These are phyloP conservation scores for Cardamine chenopodiifolia DNA, from an alignment of 345 rosid species.

Conservation along the genomic window DNA sequence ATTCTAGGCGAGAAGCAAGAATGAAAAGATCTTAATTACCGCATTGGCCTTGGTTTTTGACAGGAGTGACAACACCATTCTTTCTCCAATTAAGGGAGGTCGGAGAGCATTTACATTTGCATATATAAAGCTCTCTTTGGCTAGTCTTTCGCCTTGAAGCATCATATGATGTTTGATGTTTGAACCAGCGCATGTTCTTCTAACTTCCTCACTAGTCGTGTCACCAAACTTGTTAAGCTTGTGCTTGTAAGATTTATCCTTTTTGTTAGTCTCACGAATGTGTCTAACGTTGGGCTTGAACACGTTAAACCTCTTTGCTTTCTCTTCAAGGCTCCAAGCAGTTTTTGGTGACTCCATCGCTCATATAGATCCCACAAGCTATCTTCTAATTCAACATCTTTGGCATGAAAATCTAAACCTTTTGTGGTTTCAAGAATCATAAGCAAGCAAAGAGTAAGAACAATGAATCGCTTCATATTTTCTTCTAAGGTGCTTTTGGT, in stretches of 20 bases:
- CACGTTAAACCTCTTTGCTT: constrained; percentile 69
- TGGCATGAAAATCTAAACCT: constrained; percentile 69
- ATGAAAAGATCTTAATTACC: constrained; percentile 45
- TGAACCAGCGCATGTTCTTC: constrained; percentile 61
- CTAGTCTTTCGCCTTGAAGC: constrained; percentile 53
- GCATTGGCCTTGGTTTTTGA: constrained; percentile 89
- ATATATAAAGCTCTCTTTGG: constrained; percentile 61
- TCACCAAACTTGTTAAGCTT: constrained; percentile 88
- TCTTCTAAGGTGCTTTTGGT: not conserved
- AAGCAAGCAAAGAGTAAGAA: constrained; percentile 47
- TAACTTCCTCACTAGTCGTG: constrained; percentile 79
- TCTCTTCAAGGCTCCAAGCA: constrained; percentile 65
- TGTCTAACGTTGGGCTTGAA: constrained; percentile 74
- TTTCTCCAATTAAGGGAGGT: constrained; percentile 75
- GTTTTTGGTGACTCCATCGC: constrained; percentile 86
- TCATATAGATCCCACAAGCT: constrained; percentile 76
- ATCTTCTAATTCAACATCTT: constrained; percentile 67
- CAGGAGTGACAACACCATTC: constrained; percentile 70
- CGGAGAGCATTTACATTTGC: constrained; percentile 45
- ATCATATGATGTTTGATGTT: constrained; percentile 71
- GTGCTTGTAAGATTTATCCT: constrained; percentile 74
- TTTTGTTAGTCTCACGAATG: constrained; percentile 67
- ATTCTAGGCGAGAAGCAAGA: not conserved
- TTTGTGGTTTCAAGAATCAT: constrained; percentile 49
- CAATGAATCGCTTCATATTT: constrained; percentile 40